Conservation (phyloP, 768 basidiomycete genomes). For the Mycena haematopus region DNA sequence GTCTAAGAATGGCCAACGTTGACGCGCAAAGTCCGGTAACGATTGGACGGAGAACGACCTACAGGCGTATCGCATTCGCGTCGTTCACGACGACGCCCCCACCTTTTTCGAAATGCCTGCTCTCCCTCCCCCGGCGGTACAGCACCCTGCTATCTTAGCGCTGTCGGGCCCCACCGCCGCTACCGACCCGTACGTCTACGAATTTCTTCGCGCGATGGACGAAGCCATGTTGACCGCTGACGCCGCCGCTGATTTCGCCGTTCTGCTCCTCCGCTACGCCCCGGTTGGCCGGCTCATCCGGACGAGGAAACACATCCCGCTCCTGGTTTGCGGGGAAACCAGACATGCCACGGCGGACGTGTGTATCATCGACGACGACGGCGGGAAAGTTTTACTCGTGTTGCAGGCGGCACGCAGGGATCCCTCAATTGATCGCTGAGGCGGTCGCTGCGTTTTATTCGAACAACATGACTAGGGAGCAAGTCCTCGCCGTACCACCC, state of each 20-base stretch:
- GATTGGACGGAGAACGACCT: conserved; percentile 33
- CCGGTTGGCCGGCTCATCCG: conserved; percentile 19
- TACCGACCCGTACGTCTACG: conserved; percentile 19
- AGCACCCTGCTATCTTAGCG: conserved; percentile 10
- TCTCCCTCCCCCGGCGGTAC: conserved; percentile 31
- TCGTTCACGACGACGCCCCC: conserved; percentile 30
- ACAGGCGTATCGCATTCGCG: conserved; percentile 33
- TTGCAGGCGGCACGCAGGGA: conserved; percentile 31
- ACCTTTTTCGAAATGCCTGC: conserved; percentile 34
- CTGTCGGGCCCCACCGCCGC: not conserved
- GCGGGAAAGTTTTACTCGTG: conserved; percentile 25
- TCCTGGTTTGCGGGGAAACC: conserved; percentile 38
- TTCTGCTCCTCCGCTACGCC: conserved; percentile 37
- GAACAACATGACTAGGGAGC: conserved; percentile 35
- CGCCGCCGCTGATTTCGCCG: conserved; percentile 43
- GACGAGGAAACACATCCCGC: conserved; percentile 34
- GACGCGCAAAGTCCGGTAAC: conserved; percentile 5
- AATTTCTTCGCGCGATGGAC: conserved; percentile 30
- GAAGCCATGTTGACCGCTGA: conserved; percentile 30
- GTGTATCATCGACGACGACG: conserved; percentile 34
- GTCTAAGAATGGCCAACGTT: not conserved
- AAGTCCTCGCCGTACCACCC: conserved; percentile 26
- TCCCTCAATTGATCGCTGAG: conserved; percentile 33
- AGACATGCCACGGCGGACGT: conserved; percentile 36
- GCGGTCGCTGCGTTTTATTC: conserved; percentile 35